Conservation (phyloP, 768 basidiomycete species). For the Hydnomerulius pinastri region DNA sequence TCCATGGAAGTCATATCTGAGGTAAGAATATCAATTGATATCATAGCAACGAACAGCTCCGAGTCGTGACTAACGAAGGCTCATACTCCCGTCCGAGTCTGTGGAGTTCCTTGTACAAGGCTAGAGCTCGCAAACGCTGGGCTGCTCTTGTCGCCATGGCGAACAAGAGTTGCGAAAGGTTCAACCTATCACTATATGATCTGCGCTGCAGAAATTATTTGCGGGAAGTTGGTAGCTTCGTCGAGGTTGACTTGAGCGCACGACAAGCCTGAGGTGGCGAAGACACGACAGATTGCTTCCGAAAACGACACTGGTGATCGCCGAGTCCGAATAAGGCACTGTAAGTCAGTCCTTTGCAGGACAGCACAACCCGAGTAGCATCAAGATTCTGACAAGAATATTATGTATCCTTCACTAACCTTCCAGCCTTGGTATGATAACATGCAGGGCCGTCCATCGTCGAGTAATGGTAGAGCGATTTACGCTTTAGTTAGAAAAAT, state of each 20-base stretch:
- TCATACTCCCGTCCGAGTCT: conserved; percentile 83
- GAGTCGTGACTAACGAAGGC: conserved; percentile 63
- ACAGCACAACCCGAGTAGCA: no score
- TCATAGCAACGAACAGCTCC: conserved; percentile 10
- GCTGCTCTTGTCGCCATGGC: conserved; percentile 52
- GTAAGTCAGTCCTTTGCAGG: no score
- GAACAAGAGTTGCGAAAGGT: not conserved
- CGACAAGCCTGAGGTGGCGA: not conserved
- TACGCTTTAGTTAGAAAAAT: no score
- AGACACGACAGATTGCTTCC: not conserved
- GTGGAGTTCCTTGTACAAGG: conserved; percentile 82
- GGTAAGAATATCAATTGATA: conserved; percentile 5
- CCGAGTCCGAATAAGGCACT: no score
- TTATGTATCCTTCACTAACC: no score
- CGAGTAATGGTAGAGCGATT: no score
- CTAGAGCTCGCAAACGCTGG: conserved; percentile 60
- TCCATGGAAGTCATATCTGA: conserved; percentile 77
- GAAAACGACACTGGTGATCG: not conserved
- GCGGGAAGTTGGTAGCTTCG: no score
- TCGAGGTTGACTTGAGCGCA: not conserved
- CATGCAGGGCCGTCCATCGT: no score
- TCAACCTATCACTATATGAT: not conserved
- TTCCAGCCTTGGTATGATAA: no score
- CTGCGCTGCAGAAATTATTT: no score
- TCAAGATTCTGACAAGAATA: no score